Evolutionary conservation across 352 stramenopile genomes (phyloP), one percentile per base, ranked within the genome.

Genomic region (Phytophthora syringae): DNA sequence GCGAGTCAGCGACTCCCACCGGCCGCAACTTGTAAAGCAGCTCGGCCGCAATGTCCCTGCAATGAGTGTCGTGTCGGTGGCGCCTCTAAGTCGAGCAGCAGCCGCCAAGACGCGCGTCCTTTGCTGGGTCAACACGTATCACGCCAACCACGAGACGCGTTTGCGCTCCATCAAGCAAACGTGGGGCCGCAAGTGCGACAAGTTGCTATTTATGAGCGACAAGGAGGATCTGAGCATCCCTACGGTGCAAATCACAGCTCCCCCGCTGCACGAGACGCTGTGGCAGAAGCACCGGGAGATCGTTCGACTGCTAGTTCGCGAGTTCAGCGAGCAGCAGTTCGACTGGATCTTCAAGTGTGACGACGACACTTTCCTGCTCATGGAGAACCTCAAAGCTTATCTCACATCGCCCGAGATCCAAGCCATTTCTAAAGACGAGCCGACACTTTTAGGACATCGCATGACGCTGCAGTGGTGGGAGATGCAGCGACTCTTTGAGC

Each of bases 271-370:
- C 51, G 79, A 93, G 47, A 88, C 72, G 69, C 66, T 93, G 37
- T 95, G 88, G 88, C 88, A 94, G 60, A 93, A 93, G 61, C 86
- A 94, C 64, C 81, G 88, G 24, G 84, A 92, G 70, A 86, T 93
- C 36, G 82, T 95, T 42, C 85, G 82, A 10, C 52, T 89, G n/a
- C 52, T 95, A 3, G 52, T 82, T 47, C 79, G 74, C 42, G 88
- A 95, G 60, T 93, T 80, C 52, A 45, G 51, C 9, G 72, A 88
- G 24, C 67, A 70, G 16, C 67, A 90, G 22, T 95, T 93, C 47
- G 84, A 96, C 66, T 96, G 86, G 86, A 74, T 96, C 54, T 93
- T 93, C 67, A 96, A 94, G 62, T 92, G 84, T 57, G 88, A 96
- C 67, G 88, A 96, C 75, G 88, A 96, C 60, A 96, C 88, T 16